Conservation (phyloP, 2,329 filamentous ascomycete genomes). For the Fusarium pseudonygamai region DNA sequence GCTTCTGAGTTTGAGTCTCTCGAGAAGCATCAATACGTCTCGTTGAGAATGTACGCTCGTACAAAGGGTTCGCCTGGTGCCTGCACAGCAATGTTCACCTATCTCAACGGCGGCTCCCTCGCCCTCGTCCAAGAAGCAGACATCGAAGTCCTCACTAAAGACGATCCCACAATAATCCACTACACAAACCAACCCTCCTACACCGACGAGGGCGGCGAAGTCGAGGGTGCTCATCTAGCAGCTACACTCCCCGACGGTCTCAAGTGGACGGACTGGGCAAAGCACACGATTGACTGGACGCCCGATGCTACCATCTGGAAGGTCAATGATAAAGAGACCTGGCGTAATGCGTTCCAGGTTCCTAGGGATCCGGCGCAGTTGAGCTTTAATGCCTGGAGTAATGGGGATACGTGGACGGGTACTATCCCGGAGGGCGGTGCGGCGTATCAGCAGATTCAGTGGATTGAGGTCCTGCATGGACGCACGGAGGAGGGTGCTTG, state of each 20-base stretch:
- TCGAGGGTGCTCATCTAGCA: constrained; percentile 56
- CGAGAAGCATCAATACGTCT: constrained; percentile 40
- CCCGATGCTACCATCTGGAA: constrained; percentile 63
- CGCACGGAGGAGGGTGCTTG: constrained; percentile 40
- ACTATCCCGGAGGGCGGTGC: constrained; percentile 59
- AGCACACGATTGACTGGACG: constrained; percentile 68
- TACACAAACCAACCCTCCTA: constrained; percentile 69
- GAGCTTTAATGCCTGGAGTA: constrained; percentile 68
- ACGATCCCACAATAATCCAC: constrained; percentile 53
- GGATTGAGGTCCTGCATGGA: constrained; percentile 67
- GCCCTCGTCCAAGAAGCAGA: constrained; percentile 59
- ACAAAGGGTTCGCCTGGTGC: constrained; percentile 57
- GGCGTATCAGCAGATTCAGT: constrained; percentile 67
- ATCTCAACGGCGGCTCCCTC: constrained; percentile 49
- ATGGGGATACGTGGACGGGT: constrained; percentile 66
- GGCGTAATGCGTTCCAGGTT: constrained; percentile 62
- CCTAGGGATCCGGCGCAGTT: constrained; percentile 61
- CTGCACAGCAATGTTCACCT: constrained; percentile 63
- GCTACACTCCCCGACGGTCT: constrained; percentile 54
- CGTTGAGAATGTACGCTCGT: constrained; percentile 58
- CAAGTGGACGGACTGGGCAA: constrained; percentile 63
- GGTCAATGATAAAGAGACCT: constrained; percentile 58
- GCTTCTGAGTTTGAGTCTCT: constrained; percentile 57
- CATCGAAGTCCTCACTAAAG: constrained; percentile 60
- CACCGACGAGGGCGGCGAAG: constrained; percentile 53